These are phyloP conservation scores for Mucor sp. DNA, from an alignment of 371 early-diverging fungal genomes.

Conservation along the genomic window DNA sequence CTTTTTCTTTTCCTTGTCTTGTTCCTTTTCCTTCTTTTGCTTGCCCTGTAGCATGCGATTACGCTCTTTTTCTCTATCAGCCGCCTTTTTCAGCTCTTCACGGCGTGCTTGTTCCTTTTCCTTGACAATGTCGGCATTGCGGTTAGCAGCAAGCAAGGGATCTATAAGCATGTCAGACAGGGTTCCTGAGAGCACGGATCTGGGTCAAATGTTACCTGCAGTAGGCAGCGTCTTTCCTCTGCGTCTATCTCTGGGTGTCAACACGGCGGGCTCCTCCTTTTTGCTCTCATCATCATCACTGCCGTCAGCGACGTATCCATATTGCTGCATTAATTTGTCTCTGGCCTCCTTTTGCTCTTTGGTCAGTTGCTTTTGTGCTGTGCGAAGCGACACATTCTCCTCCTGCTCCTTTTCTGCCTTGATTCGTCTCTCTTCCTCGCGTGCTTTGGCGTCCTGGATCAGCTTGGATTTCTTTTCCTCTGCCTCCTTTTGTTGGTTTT, in stretches of 20 bases:
- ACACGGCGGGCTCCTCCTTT: constrained; percentile 15
- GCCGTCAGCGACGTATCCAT: constrained; percentile 53
- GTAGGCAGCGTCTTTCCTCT: constrained; percentile 42
- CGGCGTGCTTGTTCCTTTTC: constrained; percentile 53
- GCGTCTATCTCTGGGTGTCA: constrained; percentile 22
- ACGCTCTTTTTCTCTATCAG: constrained; percentile 57
- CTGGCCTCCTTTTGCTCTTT: constrained; percentile 58
- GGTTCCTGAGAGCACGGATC: not conserved
- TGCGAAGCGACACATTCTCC: constrained; percentile 17
- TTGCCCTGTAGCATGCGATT: constrained; percentile 55
- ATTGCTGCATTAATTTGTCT: constrained; percentile 52
- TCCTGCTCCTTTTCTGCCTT: constrained; percentile 27
- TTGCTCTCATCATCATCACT: constrained; percentile 44
- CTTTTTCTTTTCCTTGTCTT: constrained; percentile 52
- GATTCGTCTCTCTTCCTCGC: constrained; percentile 27
- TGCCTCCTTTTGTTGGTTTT: constrained; percentile 37
- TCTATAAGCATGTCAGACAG: constrained; percentile 16
- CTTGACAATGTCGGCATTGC: constrained; percentile 52
- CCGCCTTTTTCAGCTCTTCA: constrained; percentile 55
- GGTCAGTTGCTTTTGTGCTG: constrained; percentile 34
- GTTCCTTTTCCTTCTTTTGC: constrained; percentile 45
- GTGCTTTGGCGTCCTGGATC: constrained; percentile 35
- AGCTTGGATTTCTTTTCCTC: constrained; percentile 38
- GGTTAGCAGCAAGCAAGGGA: constrained; percentile 49
- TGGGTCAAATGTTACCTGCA: constrained; percentile 11